These are phyloP conservation scores for Phytophthora cajani DNA, from an alignment of 352 stramenopile species.

Conservation along the genomic window DNA sequence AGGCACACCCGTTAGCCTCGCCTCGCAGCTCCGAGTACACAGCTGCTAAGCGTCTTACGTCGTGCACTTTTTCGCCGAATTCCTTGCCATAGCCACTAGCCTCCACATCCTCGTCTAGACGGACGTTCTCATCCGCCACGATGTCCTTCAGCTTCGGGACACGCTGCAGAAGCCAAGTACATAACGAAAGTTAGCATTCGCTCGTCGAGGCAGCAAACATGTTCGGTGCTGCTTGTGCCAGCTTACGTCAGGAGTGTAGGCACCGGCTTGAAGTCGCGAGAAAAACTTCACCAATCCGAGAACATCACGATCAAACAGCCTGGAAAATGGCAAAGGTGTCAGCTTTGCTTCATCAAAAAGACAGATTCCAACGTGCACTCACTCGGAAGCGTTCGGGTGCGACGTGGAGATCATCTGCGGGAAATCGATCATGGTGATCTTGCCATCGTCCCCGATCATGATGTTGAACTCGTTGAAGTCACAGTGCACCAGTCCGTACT, in stretches of 20 bases:
- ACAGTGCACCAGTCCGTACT: conserved; percentile 99
- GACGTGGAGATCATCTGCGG: conserved; percentile 99
- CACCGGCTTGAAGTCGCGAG: conserved; percentile 79
- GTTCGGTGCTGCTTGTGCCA: background rate
- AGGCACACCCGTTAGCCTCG: background rate
- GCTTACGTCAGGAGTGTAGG: conserved; percentile 89
- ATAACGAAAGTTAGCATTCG: conserved; percentile 8
- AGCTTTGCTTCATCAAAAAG: conserved; percentile 5
- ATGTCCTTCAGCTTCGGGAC: conserved; percentile 74
- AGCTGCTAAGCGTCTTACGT: conserved; percentile 42
- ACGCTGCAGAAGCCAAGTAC: conserved; percentile 31
- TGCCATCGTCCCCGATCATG: conserved; percentile 94
- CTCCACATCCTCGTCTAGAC: conserved; percentile 73
- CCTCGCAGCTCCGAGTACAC: background rate
- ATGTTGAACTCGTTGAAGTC: conserved; percentile 99
- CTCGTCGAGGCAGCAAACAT: background rate
- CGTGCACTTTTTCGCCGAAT: conserved; percentile 73
- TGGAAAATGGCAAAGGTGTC: conserved; percentile 28
- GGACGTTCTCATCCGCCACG: conserved; percentile 63
- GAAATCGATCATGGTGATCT: conserved; percentile 99
- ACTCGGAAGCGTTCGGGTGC: conserved; percentile 98
- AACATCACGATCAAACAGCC: conserved; percentile 96
- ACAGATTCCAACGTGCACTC: conserved; percentile 35
- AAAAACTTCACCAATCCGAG: conserved; percentile 97
- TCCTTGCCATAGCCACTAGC: conserved; percentile 86